Evolutionary conservation across 129 eudicot species (phyloP).

Genomic region (Escallonia herrerae): DNA sequence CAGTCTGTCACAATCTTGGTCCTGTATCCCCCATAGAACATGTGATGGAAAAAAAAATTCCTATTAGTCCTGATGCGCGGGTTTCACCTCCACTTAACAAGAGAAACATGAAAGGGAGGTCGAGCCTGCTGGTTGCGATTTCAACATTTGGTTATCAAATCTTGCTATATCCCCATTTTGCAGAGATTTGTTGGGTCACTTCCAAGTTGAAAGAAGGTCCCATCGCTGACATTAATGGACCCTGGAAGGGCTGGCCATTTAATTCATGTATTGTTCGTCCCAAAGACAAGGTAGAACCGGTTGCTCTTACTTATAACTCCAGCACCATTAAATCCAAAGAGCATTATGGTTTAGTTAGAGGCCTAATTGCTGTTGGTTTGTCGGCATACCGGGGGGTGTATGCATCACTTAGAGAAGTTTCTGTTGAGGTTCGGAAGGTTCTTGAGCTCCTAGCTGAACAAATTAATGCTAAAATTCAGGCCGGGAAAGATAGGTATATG

Average conservation of each 20-base stretch:
- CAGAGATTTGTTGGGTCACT: constrained; percentile 98
- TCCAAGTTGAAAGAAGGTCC: constrained; percentile 96
- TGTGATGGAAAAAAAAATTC: constrained; percentile 16
- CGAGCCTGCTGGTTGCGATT: constrained; percentile 62
- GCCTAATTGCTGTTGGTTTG: constrained; percentile 82
- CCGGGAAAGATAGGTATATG: constrained; percentile 60
- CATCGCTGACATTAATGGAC: constrained; percentile 48
- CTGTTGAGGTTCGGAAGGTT: constrained; percentile 66
- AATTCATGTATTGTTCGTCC: constrained; percentile 85
- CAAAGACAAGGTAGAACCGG: constrained; percentile 22
- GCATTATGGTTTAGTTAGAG: constrained; percentile 60
- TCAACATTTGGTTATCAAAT: constrained; percentile 81
- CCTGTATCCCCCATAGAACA: constrained; percentile 19
- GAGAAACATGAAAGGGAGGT: constrained; percentile 54
- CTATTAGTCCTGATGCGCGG: constrained; percentile 13
- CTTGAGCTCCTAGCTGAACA: constrained; percentile 54
- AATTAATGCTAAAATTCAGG: constrained; percentile 59
- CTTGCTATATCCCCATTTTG: constrained; percentile 82
- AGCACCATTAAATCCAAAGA: constrained; percentile 35
- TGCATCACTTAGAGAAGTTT: constrained; percentile 60
- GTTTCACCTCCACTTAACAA: constrained; percentile 18
- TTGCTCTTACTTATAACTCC: constrained; percentile 22
- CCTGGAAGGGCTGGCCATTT: constrained; percentile 95
- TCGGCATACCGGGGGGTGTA: constrained; percentile 84
- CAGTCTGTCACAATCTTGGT: constrained; percentile 12